Conservation (phyloP, 176 grass and related monocot species). For the Carex scoparia region DNA sequence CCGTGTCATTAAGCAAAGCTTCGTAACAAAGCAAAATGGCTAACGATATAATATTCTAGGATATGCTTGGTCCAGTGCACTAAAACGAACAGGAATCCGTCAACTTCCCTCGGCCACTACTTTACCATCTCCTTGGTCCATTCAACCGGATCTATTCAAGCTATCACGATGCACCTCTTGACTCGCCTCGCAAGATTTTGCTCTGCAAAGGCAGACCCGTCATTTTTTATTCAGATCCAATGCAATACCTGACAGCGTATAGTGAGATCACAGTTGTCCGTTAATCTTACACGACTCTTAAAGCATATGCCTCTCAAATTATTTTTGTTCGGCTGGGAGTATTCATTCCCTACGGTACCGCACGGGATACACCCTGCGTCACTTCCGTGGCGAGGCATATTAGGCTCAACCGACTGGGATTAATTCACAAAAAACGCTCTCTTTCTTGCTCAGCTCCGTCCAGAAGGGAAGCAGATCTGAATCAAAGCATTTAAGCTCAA, state of each 20-base stretch:
- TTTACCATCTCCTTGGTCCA: background rate
- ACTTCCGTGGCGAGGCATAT: background rate
- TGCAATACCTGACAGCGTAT: too few relatives aligned
- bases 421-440: background rate
- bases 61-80: background rate
- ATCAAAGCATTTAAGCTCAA: background rate
- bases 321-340: too few relatives aligned
- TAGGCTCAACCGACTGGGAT: background rate
- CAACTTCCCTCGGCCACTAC: too few relatives aligned
- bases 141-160: background rate
- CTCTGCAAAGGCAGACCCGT: too few relatives aligned
- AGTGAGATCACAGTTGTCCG: too few relatives aligned
- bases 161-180: background rate
- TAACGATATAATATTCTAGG: background rate
- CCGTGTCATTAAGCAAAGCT: conserved; percentile 8
- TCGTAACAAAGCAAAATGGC: conserved; percentile 8
- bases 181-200: background rate
- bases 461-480: background rate
- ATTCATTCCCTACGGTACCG: too few relatives aligned
- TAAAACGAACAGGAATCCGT: background rate
- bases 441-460: conserved; percentile 9
- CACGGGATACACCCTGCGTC: too few relatives aligned
- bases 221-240: too few relatives aligned
- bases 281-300: too few relatives aligned
- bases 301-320: too few relatives aligned